These are phyloP conservation scores for Aspergillus cristatus DNA, from an alignment of 495 filamentous ascomycete species.

Conservation along the genomic window DNA sequence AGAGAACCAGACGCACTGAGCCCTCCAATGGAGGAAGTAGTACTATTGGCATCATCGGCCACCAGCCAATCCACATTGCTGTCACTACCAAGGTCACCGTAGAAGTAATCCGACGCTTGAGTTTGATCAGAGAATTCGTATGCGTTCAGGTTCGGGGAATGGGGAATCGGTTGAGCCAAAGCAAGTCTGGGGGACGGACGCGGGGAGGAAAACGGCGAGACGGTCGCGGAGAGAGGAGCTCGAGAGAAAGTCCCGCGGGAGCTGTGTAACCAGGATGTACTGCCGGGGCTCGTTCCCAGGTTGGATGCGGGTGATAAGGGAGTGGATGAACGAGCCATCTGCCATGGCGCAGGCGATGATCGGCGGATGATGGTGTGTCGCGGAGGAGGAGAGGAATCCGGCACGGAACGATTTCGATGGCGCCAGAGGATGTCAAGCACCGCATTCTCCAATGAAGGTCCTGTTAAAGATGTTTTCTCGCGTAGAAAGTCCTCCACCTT, in stretches of 20 bases:
- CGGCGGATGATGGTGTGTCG: conserved; percentile 85
- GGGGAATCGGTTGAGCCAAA: conserved; percentile 89
- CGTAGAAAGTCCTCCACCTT: conserved; percentile 79
- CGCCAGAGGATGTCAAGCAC: conserved; percentile 90
- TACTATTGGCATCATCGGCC: conserved; percentile 75
- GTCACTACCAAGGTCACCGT: conserved; percentile 86
- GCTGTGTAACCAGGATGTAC: conserved; percentile 67
- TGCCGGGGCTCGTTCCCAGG: conserved; percentile 66
- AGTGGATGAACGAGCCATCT: conserved; percentile 65
- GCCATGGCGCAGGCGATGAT: conserved; percentile 91
- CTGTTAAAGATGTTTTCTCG: conserved; percentile 65
- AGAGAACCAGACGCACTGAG: conserved; percentile 53
- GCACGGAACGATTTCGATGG: conserved; percentile 68
- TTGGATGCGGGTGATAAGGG: conserved; percentile 66
- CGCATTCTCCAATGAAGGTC: conserved; percentile 77
- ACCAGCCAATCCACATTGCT: conserved; percentile 90
- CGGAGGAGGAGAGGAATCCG: conserved; percentile 65
- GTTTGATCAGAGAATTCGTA: conserved; percentile 80
- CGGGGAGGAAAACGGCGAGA: conserved; percentile 88
- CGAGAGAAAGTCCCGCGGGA: conserved; percentile 62
- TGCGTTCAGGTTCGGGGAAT: conserved; percentile 86
- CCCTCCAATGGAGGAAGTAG: conserved; percentile 60
- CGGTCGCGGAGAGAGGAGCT: conserved; percentile 39
- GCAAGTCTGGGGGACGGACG: conserved; percentile 88
- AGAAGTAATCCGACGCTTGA: conserved; percentile 64